These are phyloP conservation scores for Didymella sp. DNA, from an alignment of 2,329 filamentous ascomycete genomes.

Conservation along the genomic window DNA sequence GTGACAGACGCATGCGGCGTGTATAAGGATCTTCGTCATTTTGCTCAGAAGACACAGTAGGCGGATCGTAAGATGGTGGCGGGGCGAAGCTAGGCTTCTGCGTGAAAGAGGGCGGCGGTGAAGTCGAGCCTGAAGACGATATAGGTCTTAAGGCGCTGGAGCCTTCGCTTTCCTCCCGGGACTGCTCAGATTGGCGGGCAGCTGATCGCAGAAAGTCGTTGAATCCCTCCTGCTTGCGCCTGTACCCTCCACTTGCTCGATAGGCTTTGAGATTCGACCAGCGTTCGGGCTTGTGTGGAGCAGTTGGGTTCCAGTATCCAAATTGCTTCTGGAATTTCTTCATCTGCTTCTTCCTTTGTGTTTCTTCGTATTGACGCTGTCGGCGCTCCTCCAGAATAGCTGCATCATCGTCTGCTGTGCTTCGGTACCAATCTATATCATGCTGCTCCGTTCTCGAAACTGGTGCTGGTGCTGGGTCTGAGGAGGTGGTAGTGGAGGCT, in stretches of 20 bases:
- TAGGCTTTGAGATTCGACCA: constrained; percentile 40
- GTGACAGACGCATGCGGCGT: constrained; percentile 30
- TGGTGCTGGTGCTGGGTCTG: constrained; percentile 24
- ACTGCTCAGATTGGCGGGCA: constrained; percentile 20
- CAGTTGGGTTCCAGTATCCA: constrained; percentile 59
- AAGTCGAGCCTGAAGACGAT: constrained; percentile 26
- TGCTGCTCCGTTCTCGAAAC: constrained; percentile 27
- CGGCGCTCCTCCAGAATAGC: constrained; percentile 69
- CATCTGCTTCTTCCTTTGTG: constrained; percentile 65
- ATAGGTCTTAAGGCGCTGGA: constrained; percentile 18
- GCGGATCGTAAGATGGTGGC: constrained; percentile 45
- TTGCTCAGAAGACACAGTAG: constrained; percentile 31
- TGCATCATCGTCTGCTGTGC: constrained; percentile 80
- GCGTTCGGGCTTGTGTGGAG: constrained; percentile 34
- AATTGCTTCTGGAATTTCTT: constrained; percentile 79
- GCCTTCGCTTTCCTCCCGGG: constrained; percentile 23
- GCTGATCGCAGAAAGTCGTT: constrained; percentile 31
- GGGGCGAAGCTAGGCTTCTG: constrained; percentile 56
- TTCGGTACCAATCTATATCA: constrained; percentile 66
- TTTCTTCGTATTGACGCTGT: constrained; percentile 73
- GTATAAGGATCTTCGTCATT: constrained; percentile 30
- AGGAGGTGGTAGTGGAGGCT: constrained; percentile 12
- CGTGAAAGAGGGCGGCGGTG: constrained; percentile 11
- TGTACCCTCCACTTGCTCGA: constrained; percentile 34
- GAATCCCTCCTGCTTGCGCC: constrained; percentile 35